Base-by-base conservation (phyloP, 2,329 filamentous ascomycete genomes). In the Didymellaceae sp. region DNA sequence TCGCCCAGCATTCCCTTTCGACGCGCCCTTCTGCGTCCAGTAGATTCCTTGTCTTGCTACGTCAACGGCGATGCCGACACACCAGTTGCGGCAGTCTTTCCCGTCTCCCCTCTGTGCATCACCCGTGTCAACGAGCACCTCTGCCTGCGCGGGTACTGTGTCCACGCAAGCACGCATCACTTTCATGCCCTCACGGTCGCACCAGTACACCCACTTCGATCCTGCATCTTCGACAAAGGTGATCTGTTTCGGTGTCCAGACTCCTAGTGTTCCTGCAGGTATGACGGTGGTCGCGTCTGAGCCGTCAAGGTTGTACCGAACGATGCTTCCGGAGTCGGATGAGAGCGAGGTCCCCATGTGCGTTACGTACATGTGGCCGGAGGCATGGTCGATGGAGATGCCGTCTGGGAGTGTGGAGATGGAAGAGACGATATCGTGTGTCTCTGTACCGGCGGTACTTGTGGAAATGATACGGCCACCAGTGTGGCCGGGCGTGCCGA, bases 1-100 rank as follows among this genome's bases (percentile, higher is more conserved):
- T 5, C 78, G 73, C 0, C 84, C 84, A 33, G 75, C 61, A 2
- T 65, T 68, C 0, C 72, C 75, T 64, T 85, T 86, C 3, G 77
- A 75, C 0, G 73, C 68, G 0, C 84, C 83, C 59, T 86, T 86
- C 44, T 86, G 83, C 0, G 80, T 82, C 83, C 83, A 86, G 72
- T 81, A 86, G 38, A 86, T 72, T 31, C 77, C 74, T 11, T 75
- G 75, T 0, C 70, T 66, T 1, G 64, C 52, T 0, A 68, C 68
- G 6, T 77, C 76, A 0, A 86, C 73, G 0, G 78, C 65, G 24
- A 86, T 74, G 1, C 83, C 83, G 5, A 86, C 82, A 45, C 80
- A 83, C 81, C 81, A 84, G 2, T 72, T 54, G n/a, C 18, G 79
- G 24, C 54, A 52, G 17, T 80, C 75, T n/a, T 37, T 43, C 2